Base-by-base conservation (phyloP, 768 basidiomycete species). In the Crassisporium funariophilum region DNA sequence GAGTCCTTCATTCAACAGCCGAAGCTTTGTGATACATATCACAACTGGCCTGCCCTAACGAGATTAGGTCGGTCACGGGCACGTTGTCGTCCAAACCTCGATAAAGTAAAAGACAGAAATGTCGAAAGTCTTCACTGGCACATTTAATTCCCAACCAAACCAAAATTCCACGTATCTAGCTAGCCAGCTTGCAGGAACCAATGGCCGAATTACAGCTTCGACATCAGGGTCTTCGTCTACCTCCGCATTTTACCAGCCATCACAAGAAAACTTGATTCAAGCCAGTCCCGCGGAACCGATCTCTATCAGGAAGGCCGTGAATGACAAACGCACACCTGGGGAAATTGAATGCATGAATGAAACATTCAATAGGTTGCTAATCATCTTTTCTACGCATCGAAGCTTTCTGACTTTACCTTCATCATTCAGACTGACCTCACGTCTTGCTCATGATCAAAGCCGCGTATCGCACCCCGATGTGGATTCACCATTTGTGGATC, bases 401-500 rank as follows among this genome's bases (percentile, higher is more conserved):
- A 17, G 37, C 35, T 31, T 20, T 12, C 10, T 35, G 12, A 31
- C 24, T 16, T n/a, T 27, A n/a, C n/a, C 38, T 49, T 15, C 49
- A 40, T 35, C 34, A 29, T 35, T n/a, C 52, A 87, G 84, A 53
- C 70, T 88, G 52, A 69, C 75, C 47, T 61, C 76, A 17, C 75
- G 75, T 53, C 69, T 90, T 40, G 75, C 75, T 1, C 67, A 74
- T 25, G 89, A 92, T 63, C 88, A 90, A 44, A 68, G 72, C 31
- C 67, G 74, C 12, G 79, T 78, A 12, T 55, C 81, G 40, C 74
- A 80, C 41, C 87, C 88, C 29, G 84, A 91, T 54, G 73, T 78
- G 27, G 86, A 90, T 40, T 74, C 81, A 1, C 83, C 88, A 2
- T 92, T 92, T 55, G 50, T 56, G 11, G 81, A 88, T 56, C 64